These are phyloP conservation scores for Gnaphalium uliginosum DNA, from an alignment of 129 eudicot species.

Conservation along the genomic window DNA sequence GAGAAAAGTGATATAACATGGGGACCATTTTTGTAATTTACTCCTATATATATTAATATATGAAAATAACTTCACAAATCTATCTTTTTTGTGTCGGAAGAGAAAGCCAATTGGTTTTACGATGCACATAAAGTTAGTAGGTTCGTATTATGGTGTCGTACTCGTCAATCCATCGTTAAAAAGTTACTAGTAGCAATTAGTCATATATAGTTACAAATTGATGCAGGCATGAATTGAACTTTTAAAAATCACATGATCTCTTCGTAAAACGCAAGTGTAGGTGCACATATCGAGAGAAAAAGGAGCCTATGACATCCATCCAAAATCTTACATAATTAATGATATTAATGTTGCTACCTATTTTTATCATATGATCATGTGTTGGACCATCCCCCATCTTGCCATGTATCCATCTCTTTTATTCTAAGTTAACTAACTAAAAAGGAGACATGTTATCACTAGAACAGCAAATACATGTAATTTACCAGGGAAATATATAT, in stretches of 20 bases:
- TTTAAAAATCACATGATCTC: conserved; percentile 1
- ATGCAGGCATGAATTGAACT: not conserved
- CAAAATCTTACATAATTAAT: too few relatives aligned
- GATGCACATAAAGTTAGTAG: not conserved
- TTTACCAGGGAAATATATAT: too few relatives aligned
- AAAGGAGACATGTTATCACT: not conserved
- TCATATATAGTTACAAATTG: not conserved
- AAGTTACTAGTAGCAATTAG: not conserved
- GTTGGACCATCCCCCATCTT: conserved; percentile 9
- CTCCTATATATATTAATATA: too few relatives aligned
- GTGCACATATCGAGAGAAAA: not conserved
- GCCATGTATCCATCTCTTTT: conserved; percentile 7
- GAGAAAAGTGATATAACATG: too few relatives aligned
- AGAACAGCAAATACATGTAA: too few relatives aligned
- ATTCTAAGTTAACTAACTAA: not conserved
- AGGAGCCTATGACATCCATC: not conserved
- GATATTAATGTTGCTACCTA: not conserved
- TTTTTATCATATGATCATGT: not conserved
- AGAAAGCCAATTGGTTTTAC: too few relatives aligned
- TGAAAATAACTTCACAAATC: too few relatives aligned
- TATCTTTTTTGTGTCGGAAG: too few relatives aligned
- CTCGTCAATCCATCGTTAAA: not conserved
- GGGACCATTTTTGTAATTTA: too few relatives aligned
- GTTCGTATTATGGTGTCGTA: too few relatives aligned
- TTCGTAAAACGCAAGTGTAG: conserved; percentile 13